Conservation (phyloP, 345 rosid species). For the Adansonia digitata region DNA sequence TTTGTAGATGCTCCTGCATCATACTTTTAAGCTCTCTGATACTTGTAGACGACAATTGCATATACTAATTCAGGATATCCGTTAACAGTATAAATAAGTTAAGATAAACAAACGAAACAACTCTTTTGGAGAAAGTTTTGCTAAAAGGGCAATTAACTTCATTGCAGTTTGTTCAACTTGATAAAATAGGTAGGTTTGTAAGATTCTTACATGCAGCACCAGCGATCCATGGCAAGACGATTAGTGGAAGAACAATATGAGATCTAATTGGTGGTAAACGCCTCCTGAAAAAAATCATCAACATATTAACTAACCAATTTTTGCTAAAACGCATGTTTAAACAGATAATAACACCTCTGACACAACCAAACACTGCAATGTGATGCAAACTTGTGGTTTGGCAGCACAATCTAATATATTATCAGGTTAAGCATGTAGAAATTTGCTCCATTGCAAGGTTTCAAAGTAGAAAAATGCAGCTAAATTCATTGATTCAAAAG, state of each 20-base stretch:
- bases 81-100: not conserved
- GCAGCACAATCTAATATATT: not conserved
- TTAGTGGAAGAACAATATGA: slow-evolving; percentile 65
- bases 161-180: not conserved
- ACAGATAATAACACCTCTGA: not conserved
- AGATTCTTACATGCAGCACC: slow-evolving; percentile 60
- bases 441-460: not conserved
- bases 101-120: not conserved
- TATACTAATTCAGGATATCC: not conserved
- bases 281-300: slow-evolving; percentile 59
- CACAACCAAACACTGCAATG: not conserved
- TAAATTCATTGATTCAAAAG: not conserved
- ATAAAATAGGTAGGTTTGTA: slow-evolving; percentile 2
- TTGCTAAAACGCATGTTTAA: slow-evolving; percentile 3
- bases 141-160: not conserved
- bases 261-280: slow-evolving; percentile 77
- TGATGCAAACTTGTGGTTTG: not conserved
- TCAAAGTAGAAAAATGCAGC: not conserved
- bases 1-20: too few relatives aligned
- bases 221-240: slow-evolving; percentile 74
- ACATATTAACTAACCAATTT: slow-evolving; percentile 7
- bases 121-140: not conserved
- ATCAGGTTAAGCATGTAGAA: not conserved
- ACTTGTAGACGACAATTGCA: not conserved
- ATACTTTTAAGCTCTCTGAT: not conserved